A percentile compares a stretch with the other conserved stretches of the same genome.
phyloP scores from a whole-genome alignment of 345 rosid genomes.

The Draba incana region DNA sequence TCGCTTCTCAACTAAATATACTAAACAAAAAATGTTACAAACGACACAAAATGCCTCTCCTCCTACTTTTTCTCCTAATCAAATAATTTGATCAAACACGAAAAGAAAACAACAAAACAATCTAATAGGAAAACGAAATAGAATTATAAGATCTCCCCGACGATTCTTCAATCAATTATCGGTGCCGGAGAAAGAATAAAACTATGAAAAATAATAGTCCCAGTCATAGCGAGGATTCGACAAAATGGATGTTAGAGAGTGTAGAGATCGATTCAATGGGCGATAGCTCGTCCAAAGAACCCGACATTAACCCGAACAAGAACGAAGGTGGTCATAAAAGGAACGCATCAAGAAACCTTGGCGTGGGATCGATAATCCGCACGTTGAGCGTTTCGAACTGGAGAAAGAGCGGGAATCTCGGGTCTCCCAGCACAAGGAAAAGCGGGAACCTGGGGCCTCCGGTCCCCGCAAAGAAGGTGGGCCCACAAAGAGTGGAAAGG shows the following conservation, averaged over 20 bases:
- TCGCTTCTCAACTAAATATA: conserved; percentile 36
- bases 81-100: conserved; percentile 25
- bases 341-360: conserved; percentile 29
- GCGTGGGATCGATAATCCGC: conserved; percentile 44
- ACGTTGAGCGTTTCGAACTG: conserved; percentile 52
- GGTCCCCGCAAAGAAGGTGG: conserved; percentile 15
- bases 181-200: conserved; percentile 14
- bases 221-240: conserved; percentile 37
- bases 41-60: conserved; percentile 34
- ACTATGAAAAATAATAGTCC: conserved; percentile 34
- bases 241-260: conserved; percentile 68
- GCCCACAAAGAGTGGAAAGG: conserved; percentile 49
- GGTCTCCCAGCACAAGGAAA: conserved; percentile 36
- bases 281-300: conserved; percentile 43
- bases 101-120: neutral
- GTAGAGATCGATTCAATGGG: conserved; percentile 58
- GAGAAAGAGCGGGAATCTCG: conserved; percentile 47
- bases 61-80: conserved; percentile 35
- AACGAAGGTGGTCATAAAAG: conserved; percentile 36
- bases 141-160: conserved; percentile 28
- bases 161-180: conserved; percentile 12
- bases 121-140: conserved; percentile 13
- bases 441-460: conserved; percentile 42
- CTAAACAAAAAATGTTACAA: conserved; percentile 36
- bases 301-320: conserved; percentile 15